Evolutionary conservation across 129 eudicot species (phyloP), one percentile per base, ranked within the genome.

Genomic region (Apium graveolens): DNA sequence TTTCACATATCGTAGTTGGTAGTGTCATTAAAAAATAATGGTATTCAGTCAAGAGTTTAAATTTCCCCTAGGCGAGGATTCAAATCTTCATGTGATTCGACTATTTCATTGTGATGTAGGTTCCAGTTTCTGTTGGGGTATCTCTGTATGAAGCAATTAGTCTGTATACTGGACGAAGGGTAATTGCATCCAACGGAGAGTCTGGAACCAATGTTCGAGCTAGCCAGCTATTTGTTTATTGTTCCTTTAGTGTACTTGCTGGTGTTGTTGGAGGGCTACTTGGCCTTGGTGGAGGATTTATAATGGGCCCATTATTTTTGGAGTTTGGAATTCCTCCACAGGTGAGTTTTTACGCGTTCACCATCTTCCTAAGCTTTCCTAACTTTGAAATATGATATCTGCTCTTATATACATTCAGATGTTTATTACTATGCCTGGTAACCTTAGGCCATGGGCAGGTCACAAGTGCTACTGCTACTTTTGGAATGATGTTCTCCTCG

Each of bases 281-380:
- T 76, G 98, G 98, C 79, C 82, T 91, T 5, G 98, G 98, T 13
- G 98, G 98, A 29, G 98, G 98, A 76, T 91, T 93, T 78, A 93
- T 93, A 69, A 86, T 93, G 90, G 46, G 97, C 0, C 98, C 98
- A 16, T 84, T 94, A 44, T 91, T 94, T 81, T 78, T 94, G 87
- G 98, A 94, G 85, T 85, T 94, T 16, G 98, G 97, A 53, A 85
- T 94, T 44, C 98, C 98, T 80, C 97, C 98, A 73, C 97, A 91
- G 88, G 98, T 87, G 74, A 81, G 87, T 70, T 83, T 62, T 38
- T 38, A 38, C 41, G 41, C 41, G 5, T 38, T 38, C 41, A 38
- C 41, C 5, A 38, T 38, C 41, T 38, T 38, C 6, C 41, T 38
- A 38, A 38, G 41, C 41, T 38, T 38, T 38, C 41, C 41, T 38